Evolutionary conservation across 2,329 filamentous ascomycete genomes (phyloP), one percentile per base, ranked within the genome.

Genomic region (Epichloe sibirici): DNA sequence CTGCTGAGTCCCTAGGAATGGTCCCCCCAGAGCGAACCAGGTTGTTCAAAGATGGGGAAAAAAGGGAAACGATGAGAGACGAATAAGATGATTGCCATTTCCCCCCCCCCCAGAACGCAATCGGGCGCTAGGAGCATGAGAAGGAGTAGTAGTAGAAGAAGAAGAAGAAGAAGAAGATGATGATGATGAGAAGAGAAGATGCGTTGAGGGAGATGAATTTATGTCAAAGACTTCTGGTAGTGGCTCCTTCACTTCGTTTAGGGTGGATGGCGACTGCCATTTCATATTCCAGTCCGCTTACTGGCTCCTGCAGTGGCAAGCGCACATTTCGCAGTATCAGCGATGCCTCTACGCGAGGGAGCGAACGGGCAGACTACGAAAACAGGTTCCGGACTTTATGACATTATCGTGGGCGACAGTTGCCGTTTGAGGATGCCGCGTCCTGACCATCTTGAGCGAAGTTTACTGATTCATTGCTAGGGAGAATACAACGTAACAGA

Each of bases 1-100:
- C 46, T 25, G 46, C 46, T 48, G 46, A 40, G 35, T 40, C 35
- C 46, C 45, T n/a, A 48, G 17, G 12, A 48, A 48, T 40, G 46
- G 35, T 21, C n/a, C 45, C 45, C 34, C 46, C 21, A 31, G 46
- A 48, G 46, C 35, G 17, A 48, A 40, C 35, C 35, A 28, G 35
- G 46, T 28, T 39, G 21, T 9, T 48, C 21, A 39, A 48, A 48
- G 46, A 47, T 37, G 21, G 28, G 21, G 8, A 31, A 45, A 31
- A 45, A 28, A 45, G 23, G 17, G 44, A n/a, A 45, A 34, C 21
- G 44, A 28, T 45, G 25, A 45, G 28, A 45, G 40, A 25, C 21
- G 23, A 5, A 39, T 34, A 48, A 48, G 34, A 48, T n/a, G 46
- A 48, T 40, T 39, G 17, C 35, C 46, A 40, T 2, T 28, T 38